phyloP scores from a whole-genome alignment of 2,329 filamentous ascomycete species.

The Fonsecaea monophora region DNA sequence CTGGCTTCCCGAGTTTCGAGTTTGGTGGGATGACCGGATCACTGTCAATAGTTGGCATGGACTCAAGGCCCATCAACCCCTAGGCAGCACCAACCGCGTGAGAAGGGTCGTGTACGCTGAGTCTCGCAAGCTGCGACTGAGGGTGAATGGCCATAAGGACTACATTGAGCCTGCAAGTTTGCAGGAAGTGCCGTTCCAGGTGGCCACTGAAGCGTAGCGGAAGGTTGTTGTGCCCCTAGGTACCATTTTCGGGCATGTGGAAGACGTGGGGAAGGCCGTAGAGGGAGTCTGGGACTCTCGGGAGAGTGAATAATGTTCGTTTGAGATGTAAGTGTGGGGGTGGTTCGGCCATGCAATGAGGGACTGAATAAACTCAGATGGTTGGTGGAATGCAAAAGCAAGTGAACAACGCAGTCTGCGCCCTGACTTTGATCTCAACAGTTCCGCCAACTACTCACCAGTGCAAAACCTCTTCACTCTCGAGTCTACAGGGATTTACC shows the following conservation, averaged over 20 bases:
- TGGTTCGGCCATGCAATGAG: no score
- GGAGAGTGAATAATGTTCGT: no score
- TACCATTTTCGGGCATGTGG: background rate
- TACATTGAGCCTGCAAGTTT: slow-evolving; percentile 34
- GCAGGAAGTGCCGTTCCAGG: slow-evolving; percentile 29
- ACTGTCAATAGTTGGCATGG: slow-evolving; percentile 36
- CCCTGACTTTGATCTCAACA: no score
- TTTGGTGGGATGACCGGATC: slow-evolving; percentile 35
- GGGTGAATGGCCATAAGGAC: slow-evolving; percentile 31
- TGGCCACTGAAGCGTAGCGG: background rate
- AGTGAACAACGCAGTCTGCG: no score
- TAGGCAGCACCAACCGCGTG: slow-evolving; percentile 34
- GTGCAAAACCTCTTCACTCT: no score
- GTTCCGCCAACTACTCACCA: no score
- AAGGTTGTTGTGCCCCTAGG: background rate
- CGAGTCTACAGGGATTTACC: no score
- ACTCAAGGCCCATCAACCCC: slow-evolving; percentile 30
- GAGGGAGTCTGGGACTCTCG: no score
- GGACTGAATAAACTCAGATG: no score
- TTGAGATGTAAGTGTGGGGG: no score
- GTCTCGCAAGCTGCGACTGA: slow-evolving; percentile 31
- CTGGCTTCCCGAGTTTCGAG: slow-evolving; percentile 32
- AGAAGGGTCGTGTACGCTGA: slow-evolving; percentile 36
- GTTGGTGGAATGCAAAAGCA: no score
- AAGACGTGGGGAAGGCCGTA: no score